phyloP scores from a whole-genome alignment of 345 rosid species.

The Populus simonii region DNA sequence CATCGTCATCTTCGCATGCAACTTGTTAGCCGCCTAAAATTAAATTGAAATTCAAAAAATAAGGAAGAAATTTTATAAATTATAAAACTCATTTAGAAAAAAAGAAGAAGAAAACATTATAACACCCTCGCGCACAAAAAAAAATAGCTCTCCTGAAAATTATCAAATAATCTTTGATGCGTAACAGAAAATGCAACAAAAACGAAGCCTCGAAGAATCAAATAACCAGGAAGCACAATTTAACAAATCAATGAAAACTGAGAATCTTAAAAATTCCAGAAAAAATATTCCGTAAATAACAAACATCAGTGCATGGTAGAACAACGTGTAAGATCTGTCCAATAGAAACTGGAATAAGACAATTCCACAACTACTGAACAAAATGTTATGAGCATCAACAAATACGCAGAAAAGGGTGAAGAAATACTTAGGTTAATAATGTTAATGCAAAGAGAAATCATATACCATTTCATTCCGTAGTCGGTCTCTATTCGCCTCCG shows the following conservation, averaged over 20 bases:
- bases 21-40: neutral
- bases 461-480: conserved; percentile 90
- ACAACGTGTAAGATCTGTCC: conserved; percentile 23
- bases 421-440: neutral
- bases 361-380: conserved; percentile 17
- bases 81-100: neutral
- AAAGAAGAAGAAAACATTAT: too few relatives aligned
- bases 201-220: neutral
- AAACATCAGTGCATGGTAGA: neutral
- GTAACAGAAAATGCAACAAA: neutral
- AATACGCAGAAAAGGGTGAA: neutral
- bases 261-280: neutral
- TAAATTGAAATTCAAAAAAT: neutral
- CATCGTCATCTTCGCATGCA: conserved; percentile 5
- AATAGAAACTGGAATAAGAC: conserved; percentile 1
- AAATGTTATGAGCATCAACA: neutral
- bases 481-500: conserved; percentile 58
- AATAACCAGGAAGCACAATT: neutral
- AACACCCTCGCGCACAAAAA: too few relatives aligned
- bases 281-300: neutral
- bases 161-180: neutral
- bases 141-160: neutral
- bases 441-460: conserved; percentile 6
- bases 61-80: neutral
- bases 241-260: neutral